These are phyloP conservation scores for Oryza glaberrima DNA, from an alignment of 176 grass and related monocot genomes.

Conservation along the genomic window DNA sequence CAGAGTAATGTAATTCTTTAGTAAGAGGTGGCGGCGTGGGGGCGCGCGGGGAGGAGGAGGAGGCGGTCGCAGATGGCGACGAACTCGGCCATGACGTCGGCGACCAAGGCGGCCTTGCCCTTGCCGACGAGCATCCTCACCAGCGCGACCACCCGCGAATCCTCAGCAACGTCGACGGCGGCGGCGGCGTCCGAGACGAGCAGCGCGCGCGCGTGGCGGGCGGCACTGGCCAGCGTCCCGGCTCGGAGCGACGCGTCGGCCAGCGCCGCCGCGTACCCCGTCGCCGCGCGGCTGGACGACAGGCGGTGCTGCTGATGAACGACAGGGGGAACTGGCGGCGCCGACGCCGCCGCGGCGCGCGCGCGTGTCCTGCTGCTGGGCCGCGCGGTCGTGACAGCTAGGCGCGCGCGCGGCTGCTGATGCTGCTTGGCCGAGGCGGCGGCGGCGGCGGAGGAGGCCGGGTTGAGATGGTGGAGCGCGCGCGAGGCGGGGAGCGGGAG, in stretches of 20 bases:
- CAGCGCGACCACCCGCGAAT: conserved; percentile 44
- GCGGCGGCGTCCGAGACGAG: background rate
- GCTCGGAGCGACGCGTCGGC: conserved; percentile 41
- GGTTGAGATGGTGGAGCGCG: background rate
- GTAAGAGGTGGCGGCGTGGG: too few relatives aligned
- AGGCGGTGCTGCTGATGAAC: background rate
- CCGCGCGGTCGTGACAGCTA: background rate
- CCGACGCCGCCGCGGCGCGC: too few relatives aligned
- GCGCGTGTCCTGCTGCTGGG: background rate
- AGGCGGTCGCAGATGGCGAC: conserved; percentile 47
- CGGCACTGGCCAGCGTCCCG: conserved; percentile 34
- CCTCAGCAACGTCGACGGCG: background rate
- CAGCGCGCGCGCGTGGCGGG: conserved; percentile 37
- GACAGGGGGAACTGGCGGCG: too few relatives aligned
- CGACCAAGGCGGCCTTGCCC: conserved; percentile 41
- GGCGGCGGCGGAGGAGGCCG: conserved; percentile 18
- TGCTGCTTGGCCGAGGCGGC: background rate
- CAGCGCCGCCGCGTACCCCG: conserved; percentile 51
- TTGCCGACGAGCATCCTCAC: conserved; percentile 51
- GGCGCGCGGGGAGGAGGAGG: background rate
- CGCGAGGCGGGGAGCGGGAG: conserved; percentile 14
- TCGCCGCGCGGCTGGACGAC: conserved; percentile 42
- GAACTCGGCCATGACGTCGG: conserved; percentile 50
- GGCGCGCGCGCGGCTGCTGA: background rate
- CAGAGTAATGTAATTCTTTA: background rate